A percentile compares a stretch with the other conserved stretches of the same genome.
Evolutionary conservation across 371 early-diverging fungal genomes (phyloP).

Genomic region (Batkoa obscura): DNA sequence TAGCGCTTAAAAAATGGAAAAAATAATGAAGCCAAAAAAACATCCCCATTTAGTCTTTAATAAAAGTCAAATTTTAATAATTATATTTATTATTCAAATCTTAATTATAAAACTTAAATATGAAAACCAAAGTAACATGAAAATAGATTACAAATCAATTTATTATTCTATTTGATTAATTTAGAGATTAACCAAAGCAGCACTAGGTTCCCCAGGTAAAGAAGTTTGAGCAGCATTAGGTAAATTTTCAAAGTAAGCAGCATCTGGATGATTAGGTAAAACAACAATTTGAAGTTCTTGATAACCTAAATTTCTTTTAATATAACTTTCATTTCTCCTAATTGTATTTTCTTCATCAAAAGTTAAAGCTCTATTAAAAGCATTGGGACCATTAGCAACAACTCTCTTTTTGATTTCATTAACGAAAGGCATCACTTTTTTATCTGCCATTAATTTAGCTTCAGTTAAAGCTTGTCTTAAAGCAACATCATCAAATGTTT

Average conservation of each 20-base stretch:
- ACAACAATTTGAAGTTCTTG: conserved; percentile 17
- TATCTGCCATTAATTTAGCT: conserved; percentile 70
- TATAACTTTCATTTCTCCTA: conserved; percentile 21
- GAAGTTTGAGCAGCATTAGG: conserved; percentile 29
- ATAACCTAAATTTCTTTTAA: conserved; percentile 26
- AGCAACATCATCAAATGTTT: conserved; percentile 45
- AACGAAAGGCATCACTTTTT: conserved; percentile 86
- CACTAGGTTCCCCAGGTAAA: conserved; percentile 45
- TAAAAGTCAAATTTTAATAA: too few species aligned
- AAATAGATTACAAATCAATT: too few species aligned
- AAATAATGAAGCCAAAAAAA: too few species aligned
- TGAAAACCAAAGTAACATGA: too few species aligned
- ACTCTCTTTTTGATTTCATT: conserved; percentile 48
- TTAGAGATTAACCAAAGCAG: conserved; percentile 23
- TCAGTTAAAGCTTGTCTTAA: conserved; percentile 44
- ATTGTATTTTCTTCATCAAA: conserved; percentile 66
- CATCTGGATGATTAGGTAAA: conserved; percentile 17
- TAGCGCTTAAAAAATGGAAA: too few species aligned
- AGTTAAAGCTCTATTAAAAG: conserved; percentile 55
- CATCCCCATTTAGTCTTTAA: too few species aligned
- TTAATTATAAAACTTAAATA: too few species aligned
- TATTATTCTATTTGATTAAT: background rate
- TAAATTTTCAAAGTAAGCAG: conserved; percentile 22
- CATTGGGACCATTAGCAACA: conserved; percentile 36
- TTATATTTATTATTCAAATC: too few species aligned